These are phyloP conservation scores for Arachis hypogaea DNA, from an alignment of 306 rosid genomes.

Conservation along the genomic window DNA sequence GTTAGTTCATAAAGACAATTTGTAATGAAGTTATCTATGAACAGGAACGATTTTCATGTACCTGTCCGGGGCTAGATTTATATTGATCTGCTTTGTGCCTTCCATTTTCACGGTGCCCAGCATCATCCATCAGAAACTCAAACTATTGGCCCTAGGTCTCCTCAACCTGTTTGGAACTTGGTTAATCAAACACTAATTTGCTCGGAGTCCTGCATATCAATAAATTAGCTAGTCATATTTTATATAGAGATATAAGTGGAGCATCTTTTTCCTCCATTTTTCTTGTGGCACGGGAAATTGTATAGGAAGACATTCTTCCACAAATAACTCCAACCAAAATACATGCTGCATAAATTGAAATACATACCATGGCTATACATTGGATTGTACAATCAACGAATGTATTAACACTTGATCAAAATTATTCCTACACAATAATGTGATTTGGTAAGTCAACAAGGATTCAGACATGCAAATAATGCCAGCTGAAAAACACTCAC, in stretches of 20 bases:
- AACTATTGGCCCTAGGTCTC: slow-evolving; percentile 36
- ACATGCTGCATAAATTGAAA: slow-evolving; percentile 1
- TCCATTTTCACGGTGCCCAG: slow-evolving; percentile 91
- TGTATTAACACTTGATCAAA: slow-evolving; percentile 10
- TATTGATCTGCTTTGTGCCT: slow-evolving; percentile 88
- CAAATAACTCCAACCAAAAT: slow-evolving; percentile 26
- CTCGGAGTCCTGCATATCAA: slow-evolving; percentile 42
- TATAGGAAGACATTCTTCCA: slow-evolving; percentile 1
- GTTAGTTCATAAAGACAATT: slow-evolving; percentile 7
- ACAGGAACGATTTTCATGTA: slow-evolving; percentile 35
- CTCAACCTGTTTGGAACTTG: slow-evolving; percentile 29
- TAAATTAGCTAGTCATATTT: slow-evolving; percentile 29
- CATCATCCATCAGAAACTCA: slow-evolving; percentile 77
- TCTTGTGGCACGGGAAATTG: background rate
- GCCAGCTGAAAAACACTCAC: background rate
- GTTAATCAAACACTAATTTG: slow-evolving; percentile 34
- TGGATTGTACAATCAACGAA: background rate
- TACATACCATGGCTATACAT: slow-evolving; percentile 39
- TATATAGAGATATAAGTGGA: slow-evolving; percentile 5
- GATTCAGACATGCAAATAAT: background rate
- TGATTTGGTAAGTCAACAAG: background rate
- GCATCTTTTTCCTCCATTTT: slow-evolving; percentile 6
- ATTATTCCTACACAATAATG: slow-evolving; percentile 37
- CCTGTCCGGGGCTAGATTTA: slow-evolving; percentile 96
- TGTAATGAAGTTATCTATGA: background rate